phyloP scores from a whole-genome alignment of 1,284 basidiomycete species.

The Exsudoporus floridanus region DNA sequence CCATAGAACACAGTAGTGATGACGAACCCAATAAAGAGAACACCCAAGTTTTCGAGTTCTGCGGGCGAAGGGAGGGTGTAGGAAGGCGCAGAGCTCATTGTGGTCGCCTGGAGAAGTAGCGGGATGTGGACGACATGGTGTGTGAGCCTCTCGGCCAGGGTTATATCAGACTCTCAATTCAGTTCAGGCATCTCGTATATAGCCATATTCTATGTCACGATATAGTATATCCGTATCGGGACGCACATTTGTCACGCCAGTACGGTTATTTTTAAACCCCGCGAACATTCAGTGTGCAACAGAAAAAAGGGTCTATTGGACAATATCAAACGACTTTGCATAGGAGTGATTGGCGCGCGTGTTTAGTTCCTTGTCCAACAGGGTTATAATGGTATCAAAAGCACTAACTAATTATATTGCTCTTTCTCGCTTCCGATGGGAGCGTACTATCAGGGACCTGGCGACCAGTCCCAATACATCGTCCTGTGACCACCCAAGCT shows the following conservation, averaged over 20 bases:
- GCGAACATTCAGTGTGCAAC: not conserved
- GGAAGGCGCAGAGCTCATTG: constrained; percentile 17
- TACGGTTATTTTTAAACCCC: not conserved
- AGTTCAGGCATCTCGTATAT: constrained; percentile 4
- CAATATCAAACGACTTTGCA: too few species aligned
- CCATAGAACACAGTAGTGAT: constrained; percentile 40
- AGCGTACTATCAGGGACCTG: too few species aligned
- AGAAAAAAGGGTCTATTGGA: not conserved
- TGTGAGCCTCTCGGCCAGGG: not conserved
- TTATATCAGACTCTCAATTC: constrained; percentile 16
- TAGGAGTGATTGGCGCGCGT: too few species aligned
- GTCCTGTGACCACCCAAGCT: too few species aligned
- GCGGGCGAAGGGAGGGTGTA: constrained; percentile 12
- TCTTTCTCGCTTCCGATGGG: too few species aligned
- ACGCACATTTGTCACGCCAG: not conserved
- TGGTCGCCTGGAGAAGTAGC: not conserved
- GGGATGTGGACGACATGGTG: constrained; percentile 12
- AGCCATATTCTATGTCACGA: not conserved
- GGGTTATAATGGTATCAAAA: too few species aligned
- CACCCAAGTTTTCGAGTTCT: constrained; percentile 36
- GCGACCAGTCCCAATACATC: too few species aligned
- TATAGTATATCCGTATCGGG: constrained; percentile 11
- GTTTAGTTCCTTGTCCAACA: too few species aligned
- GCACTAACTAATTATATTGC: too few species aligned
- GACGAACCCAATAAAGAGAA: constrained; percentile 41